A percentile compares a stretch with the other conserved stretches of the same genome.
Conservation (phyloP, 768 basidiomycete genomes). For the Sporobolomyces phaffii region DNA sequence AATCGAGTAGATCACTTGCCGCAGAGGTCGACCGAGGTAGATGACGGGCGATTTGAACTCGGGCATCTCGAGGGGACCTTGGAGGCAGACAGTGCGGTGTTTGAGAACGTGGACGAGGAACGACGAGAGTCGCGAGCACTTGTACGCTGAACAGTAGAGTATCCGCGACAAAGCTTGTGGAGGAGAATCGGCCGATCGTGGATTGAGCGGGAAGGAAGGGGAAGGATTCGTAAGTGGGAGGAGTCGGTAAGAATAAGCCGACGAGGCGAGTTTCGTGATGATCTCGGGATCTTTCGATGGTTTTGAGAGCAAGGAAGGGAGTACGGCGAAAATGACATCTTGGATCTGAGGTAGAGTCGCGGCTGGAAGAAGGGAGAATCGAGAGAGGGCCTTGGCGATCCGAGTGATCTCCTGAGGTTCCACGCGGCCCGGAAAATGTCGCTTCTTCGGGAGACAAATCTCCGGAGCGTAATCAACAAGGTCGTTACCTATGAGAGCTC, state of each 20-base stretch:
- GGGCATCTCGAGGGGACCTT: constrained; percentile 12
- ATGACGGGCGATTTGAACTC: constrained; percentile 12
- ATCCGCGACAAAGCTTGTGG: not conserved
- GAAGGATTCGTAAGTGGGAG: constrained; percentile 4
- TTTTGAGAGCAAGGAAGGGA: not conserved
- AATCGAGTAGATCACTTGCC: constrained; percentile 24
- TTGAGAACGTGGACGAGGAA: constrained; percentile 27
- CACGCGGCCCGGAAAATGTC: constrained; percentile 6
- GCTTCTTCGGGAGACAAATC: not conserved
- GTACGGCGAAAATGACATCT: constrained; percentile 16
- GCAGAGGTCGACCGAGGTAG: constrained; percentile 8
- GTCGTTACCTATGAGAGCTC: constrained; percentile 36
- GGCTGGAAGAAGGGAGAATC: not conserved
- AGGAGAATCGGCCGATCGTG: constrained; percentile 1
- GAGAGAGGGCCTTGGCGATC: constrained; percentile 8
- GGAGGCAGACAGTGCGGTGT: constrained; percentile 15
- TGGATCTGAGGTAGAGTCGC: constrained; percentile 13
- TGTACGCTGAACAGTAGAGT: constrained; percentile 19
- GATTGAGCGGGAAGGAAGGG: constrained; percentile 23
- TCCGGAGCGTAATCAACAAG: constrained; percentile 14
- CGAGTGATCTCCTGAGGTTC: constrained; percentile 5
- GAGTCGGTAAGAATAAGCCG: constrained; percentile 24
- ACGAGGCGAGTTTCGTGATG: constrained; percentile 6
- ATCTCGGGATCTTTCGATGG: constrained; percentile 13
- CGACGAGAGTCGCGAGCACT: not conserved